Base-by-base conservation (phyloP, 208 protist genomes). In the Phytomonas serpens region DNA sequence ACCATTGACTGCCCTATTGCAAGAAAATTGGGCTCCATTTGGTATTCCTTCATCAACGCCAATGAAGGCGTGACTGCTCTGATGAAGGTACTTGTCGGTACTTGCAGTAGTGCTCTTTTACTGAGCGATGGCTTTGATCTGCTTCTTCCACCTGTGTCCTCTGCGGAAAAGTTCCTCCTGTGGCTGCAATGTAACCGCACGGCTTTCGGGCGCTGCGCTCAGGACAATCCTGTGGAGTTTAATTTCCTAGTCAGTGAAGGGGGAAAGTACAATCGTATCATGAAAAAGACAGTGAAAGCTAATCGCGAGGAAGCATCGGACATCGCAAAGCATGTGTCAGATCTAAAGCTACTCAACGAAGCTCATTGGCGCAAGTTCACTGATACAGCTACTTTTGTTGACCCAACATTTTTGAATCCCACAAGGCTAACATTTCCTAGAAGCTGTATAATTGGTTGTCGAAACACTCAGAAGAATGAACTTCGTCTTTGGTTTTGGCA, bases 341-440 rank as follows among this genome's bases (percentile, higher is more conserved):
- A 72, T 66, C 19, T 38, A 10, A 34, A 33, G 9, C 4, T 23
- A 42, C 29, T 1, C 4, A 69, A 72, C 32, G 68, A 72, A 19
- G 33, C 32, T 11, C 38, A 34, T 52, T 88, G 83, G 83, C 37
- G 23, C 36, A 61, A 32, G n/a, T 74, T 76, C 37, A 70, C 77
- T 27, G 51, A 47, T 37, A 88, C 83, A 14, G 71, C 74, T 7
- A 86, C 83, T 6, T 83, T 87, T 36, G 74, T 91, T 7, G 86
- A 91, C 64, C 68, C 75, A 4, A 71, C 72, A 16, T 65, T 90
- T 29, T 72, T 90, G 29, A 16, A 76, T 34, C 67, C 33, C 37
- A 63, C 29, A 13, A 64, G 61, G 7, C 47, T 61, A 11, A 73
- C 72, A 16, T 81, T 77, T 64, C 72, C 68, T 23, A 73, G 77